A percentile compares a stretch with the other conserved stretches of the same genome.
These are phyloP conservation scores for Tephrocybe rancida DNA, from an alignment of 768 basidiomycete species.

Conservation along the genomic window DNA sequence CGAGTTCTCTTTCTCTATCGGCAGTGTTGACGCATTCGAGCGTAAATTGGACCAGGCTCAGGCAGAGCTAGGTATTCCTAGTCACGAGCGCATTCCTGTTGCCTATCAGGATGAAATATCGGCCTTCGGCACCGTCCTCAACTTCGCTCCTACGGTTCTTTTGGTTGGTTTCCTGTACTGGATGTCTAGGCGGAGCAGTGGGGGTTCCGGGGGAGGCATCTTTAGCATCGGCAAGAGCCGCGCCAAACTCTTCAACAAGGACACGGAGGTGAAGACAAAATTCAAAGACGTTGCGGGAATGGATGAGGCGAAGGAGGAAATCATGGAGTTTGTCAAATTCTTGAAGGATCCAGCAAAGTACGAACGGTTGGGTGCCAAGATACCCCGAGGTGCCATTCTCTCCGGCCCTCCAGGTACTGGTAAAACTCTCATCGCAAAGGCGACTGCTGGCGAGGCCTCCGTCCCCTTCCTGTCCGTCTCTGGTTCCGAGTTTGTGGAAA, in stretches of 20 bases:
- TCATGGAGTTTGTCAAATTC: constrained; percentile 99
- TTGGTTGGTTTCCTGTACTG: constrained; percentile 90
- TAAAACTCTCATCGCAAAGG: constrained; percentile 97
- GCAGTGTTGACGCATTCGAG: constrained; percentile 96
- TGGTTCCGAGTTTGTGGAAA: constrained; percentile 99
- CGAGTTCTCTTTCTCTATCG: constrained; percentile 95
- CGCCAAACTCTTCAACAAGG: constrained; percentile 96
- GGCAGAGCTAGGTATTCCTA: constrained; percentile 87
- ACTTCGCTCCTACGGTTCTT: constrained; percentile 94
- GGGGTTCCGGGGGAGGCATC: constrained; percentile 81
- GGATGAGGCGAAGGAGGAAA: constrained; percentile 99
- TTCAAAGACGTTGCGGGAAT: constrained; percentile 99
- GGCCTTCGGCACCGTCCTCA: constrained; percentile 75
- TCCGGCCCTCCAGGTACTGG: constrained; percentile 98
- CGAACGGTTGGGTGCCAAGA: constrained; percentile 96
- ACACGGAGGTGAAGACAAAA: constrained; percentile 89
- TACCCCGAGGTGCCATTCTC: constrained; percentile 92
- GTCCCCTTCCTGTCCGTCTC: constrained; percentile 99
- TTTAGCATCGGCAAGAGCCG: constrained; percentile 97
- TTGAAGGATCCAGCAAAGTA: constrained; percentile 94
- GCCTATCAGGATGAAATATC: constrained; percentile 96
- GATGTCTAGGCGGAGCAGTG: constrained; percentile 73
- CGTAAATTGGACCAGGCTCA: constrained; percentile 94
- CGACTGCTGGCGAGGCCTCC: constrained; percentile 96
- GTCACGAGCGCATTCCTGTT: constrained; percentile 92